A percentile compares a stretch with the other conserved stretches of the same genome.
Evolutionary conservation across 2,329 filamentous ascomycete genomes (phyloP).

Genomic region (Helicocarpus griseus): DNA sequence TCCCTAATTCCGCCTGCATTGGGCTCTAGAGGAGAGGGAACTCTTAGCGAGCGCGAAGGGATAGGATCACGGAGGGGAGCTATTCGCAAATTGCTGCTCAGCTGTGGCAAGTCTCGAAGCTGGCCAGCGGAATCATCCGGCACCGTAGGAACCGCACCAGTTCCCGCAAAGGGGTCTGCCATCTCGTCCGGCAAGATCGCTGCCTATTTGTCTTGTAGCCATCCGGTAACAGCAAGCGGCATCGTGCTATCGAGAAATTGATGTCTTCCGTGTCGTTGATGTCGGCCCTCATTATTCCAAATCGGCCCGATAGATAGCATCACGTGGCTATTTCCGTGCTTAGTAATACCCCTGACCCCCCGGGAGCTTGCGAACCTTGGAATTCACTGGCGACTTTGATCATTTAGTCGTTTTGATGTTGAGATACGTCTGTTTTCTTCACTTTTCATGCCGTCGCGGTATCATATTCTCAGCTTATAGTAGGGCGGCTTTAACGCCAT

Average conservation of each 20-base stretch:
- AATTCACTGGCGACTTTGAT: too few species aligned
- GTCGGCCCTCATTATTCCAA: too few species aligned
- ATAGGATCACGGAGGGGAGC: conserved; percentile 39
- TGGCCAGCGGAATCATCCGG: conserved; percentile 33
- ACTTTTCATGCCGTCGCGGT: too few species aligned
- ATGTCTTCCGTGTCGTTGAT: too few species aligned
- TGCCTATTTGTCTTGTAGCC: neutral
- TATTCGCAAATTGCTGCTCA: conserved; percentile 32
- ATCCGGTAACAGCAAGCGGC: neutral
- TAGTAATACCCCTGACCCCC: too few species aligned
- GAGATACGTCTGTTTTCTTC: too few species aligned
- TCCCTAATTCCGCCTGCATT: conserved; percentile 28
- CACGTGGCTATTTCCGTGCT: too few species aligned
- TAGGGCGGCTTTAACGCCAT: too few species aligned
- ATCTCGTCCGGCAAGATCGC: neutral
- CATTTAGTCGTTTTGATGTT: too few species aligned
- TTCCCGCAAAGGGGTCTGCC: conserved; percentile 8
- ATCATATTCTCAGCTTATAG: neutral
- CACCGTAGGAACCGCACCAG: conserved; percentile 19
- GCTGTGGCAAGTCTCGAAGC: conserved; percentile 33
- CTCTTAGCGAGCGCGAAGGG: conserved; percentile 31
- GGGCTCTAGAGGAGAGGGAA: conserved; percentile 38
- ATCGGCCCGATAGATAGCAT: too few species aligned
- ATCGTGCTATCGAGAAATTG: too few species aligned
- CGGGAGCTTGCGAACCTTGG: too few species aligned